These are phyloP conservation scores for Penicillium sp. DNA, from an alignment of 2,329 filamentous ascomycete genomes.

Conservation along the genomic window DNA sequence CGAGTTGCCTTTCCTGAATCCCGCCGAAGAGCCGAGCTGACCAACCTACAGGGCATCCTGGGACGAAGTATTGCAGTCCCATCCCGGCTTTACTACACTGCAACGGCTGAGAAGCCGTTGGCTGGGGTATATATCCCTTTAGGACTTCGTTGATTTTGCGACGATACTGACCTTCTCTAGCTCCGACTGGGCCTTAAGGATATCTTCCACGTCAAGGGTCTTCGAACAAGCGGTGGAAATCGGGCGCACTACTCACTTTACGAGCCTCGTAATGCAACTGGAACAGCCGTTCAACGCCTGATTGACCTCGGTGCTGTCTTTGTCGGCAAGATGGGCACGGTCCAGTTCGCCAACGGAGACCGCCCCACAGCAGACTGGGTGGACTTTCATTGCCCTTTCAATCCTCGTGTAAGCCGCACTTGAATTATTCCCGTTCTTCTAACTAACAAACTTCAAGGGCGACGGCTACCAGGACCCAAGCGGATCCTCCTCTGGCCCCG, in stretches of 20 bases:
- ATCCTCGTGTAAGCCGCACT: slow-evolving; percentile 31
- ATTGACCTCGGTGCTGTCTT: slow-evolving; percentile 63
- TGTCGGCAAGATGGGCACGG: slow-evolving; percentile 42
- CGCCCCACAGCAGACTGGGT: slow-evolving; percentile 37
- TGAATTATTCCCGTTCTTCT: neutral
- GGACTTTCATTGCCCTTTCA: slow-evolving; percentile 45
- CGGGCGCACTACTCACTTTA: slow-evolving; percentile 63
- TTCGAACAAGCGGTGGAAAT: slow-evolving; percentile 63
- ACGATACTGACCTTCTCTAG: neutral
- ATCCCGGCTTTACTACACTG: slow-evolving; percentile 64
- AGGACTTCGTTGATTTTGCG: neutral
- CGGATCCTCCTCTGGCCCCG: slow-evolving; percentile 28
- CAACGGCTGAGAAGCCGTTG: slow-evolving; percentile 59
- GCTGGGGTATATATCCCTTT: slow-evolving; percentile 47
- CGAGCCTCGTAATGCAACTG: slow-evolving; percentile 51
- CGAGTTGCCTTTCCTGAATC: slow-evolving; percentile 1
- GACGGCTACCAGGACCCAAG: slow-evolving; percentile 38
- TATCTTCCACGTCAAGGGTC: slow-evolving; percentile 63
- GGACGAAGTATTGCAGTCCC: slow-evolving; percentile 55
- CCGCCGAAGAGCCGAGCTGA: neutral
- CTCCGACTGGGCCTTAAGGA: slow-evolving; percentile 66
- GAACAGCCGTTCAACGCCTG: slow-evolving; percentile 58
- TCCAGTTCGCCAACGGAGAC: slow-evolving; percentile 42
- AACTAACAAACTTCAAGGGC: slow-evolving; percentile 17
- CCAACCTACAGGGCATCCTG: neutral